These are phyloP conservation scores for Candida namnaoensis DNA, from an alignment of 805 yeast species.

Conservation along the genomic window DNA sequence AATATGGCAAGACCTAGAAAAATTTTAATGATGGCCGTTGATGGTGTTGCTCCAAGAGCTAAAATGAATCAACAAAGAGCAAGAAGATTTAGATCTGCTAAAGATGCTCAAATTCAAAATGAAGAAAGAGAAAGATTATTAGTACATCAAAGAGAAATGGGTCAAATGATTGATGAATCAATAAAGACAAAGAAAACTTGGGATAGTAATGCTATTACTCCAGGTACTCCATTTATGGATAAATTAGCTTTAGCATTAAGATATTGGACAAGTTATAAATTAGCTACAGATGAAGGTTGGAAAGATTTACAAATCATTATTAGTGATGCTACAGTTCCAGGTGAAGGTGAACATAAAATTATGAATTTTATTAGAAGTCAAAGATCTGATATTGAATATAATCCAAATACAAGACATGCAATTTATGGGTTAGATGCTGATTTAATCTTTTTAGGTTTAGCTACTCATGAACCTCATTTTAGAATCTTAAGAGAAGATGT, in stretches of 20 bases:
- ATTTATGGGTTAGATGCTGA: conserved; percentile 98
- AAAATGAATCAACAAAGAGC: conserved; percentile 97
- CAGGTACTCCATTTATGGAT: conserved; percentile 98
- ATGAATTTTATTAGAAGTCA: conserved; percentile 94
- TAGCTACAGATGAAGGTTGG: conserved; percentile 92
- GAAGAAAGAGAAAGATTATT: conserved; percentile 53
- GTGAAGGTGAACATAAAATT: conserved; percentile 98
- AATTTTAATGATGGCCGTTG: conserved; percentile 89
- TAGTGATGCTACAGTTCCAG: conserved; percentile 95
- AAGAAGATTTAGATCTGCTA: conserved; percentile 86
- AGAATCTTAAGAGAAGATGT: conserved; percentile 93
- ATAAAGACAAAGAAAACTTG: conserved; percentile 69
- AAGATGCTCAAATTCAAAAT: conserved; percentile 75
- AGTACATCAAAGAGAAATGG: conserved; percentile 20
- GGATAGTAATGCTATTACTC: conserved; percentile 97
- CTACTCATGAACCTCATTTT: conserved; percentile 97
- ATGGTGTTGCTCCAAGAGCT: conserved; percentile 98
- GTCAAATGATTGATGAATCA: conserved; percentile 71
- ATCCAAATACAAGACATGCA: conserved; percentile 92
- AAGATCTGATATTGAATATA: conserved; percentile 75
- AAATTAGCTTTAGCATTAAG: conserved; percentile 72
- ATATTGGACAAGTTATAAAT: conserved; percentile 89
- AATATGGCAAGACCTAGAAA: conserved; percentile 94
- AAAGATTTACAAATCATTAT: conserved; percentile 78
- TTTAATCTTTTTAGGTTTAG: conserved; percentile 88